Base-by-base conservation (phyloP, 352 stramenopile genomes). In the Phytophthora pini region DNA sequence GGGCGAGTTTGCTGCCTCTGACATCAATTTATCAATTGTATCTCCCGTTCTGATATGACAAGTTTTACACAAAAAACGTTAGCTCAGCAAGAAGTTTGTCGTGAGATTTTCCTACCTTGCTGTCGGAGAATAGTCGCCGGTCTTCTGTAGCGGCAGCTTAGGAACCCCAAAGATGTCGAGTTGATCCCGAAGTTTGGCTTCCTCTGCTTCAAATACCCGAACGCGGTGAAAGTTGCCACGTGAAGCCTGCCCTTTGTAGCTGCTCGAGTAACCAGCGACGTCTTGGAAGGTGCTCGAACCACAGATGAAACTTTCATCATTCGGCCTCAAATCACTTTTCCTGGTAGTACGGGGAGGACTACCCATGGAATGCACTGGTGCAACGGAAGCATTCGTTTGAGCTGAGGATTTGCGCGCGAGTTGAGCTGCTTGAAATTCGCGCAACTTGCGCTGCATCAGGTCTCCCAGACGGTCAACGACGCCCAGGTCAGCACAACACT, bases 151-250 rank as follows among this genome's bases (percentile, higher is more conserved):
- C 9, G 70, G 72, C 41, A 73, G 48, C 65, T 86, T 88, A 9
- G 78, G 67, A 45, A 88, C 82, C 13, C 78, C 80, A 31, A 91
- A 89, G 45, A 89, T 91, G 51, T 91, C 80, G 24, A 81, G 57
- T 36, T 82, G 74, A 12, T 87, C 75, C 2, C 72, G 68, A 36
- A 77, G 63, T 40, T 74, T 75, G n/a, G 79, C 68, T 62, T 89
- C 82, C 20, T 91, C 80, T 8, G 63, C 70, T 13, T 88, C 78
- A 40, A 91, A 81, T 61, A 86, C 70, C 24, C 82, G 81, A n/a
- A 73, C 72, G 10, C 80, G 70, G 29, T 82, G 71, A 60, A 88
- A 89, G 5, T 66, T 79, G 5, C 73, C 66, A 15, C 80, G 74
- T 5, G 63, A 38, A 27, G 79, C 74, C 59, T 88, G 78, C 44